Conservation (phyloP, 306 rosid genomes). For the Astragalus glycyphyllos region DNA sequence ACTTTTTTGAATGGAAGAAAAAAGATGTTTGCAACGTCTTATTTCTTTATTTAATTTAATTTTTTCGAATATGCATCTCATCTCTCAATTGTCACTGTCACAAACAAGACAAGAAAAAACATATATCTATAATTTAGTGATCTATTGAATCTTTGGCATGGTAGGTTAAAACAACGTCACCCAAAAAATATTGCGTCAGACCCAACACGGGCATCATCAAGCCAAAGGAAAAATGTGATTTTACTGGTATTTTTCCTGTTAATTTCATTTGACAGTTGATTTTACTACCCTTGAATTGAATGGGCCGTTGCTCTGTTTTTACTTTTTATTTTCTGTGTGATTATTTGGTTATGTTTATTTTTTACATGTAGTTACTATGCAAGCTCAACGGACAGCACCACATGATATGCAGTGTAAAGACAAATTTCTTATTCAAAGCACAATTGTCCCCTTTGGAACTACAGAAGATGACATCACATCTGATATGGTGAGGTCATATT, state of each 20-base stretch:
- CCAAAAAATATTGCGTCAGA: slow-evolving; percentile 88
- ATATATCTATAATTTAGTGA: slow-evolving; percentile 2
- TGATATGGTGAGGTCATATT: slow-evolving; percentile 56
- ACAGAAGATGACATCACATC: slow-evolving; percentile 77
- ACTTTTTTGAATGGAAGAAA: background rate
- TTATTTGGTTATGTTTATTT: slow-evolving; percentile 30
- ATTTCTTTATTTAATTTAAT: background rate
- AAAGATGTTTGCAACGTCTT: background rate
- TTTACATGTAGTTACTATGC: slow-evolving; percentile 82
- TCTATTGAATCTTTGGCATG: slow-evolving; percentile 57
- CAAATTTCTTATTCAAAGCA: slow-evolving; percentile 85
- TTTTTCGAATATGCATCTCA: background rate
- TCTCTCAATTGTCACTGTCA: background rate
- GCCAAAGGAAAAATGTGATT: slow-evolving; percentile 69
- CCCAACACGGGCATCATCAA: slow-evolving; percentile 85
- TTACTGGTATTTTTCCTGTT: slow-evolving; percentile 67
- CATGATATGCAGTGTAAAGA: slow-evolving; percentile 85
- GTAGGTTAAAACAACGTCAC: slow-evolving; percentile 96
- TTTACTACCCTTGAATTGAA: slow-evolving; percentile 4
- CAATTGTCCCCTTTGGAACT: slow-evolving; percentile 65
- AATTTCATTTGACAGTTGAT: background rate
- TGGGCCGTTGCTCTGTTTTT: slow-evolving; percentile 13
- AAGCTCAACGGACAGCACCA: slow-evolving; percentile 81
- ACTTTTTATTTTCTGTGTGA: slow-evolving; percentile 21
- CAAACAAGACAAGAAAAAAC: background rate